Evolutionary conservation across 2,329 filamentous ascomycete genomes (phyloP).

Genomic region (Didymella lethalis): DNA sequence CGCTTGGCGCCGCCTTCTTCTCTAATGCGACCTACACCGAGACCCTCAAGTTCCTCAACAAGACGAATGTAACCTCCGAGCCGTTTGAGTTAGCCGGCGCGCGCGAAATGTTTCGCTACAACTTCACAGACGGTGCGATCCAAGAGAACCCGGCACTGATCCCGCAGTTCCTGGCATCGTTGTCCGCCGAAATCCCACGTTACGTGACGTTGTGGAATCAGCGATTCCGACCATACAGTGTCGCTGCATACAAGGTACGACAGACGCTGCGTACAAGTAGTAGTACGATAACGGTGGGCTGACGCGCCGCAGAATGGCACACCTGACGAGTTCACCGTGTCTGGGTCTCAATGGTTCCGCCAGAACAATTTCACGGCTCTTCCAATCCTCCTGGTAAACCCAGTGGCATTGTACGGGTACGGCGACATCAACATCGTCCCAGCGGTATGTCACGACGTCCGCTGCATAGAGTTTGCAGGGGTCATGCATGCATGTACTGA

Average conservation of each 20-base stretch:
- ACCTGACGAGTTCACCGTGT: conserved; percentile 46
- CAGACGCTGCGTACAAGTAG: conserved; percentile 13
- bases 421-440: conserved; percentile 50
- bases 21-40: conserved; percentile 49
- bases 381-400: conserved; percentile 46
- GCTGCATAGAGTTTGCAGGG: conserved; percentile 30
- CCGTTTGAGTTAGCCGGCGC: conserved; percentile 45
- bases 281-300: conserved; percentile 23
- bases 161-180: conserved; percentile 32
- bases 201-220: conserved; percentile 46
- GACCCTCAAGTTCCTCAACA: conserved; percentile 47
- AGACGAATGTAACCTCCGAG: conserved; percentile 43
- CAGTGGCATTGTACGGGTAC: conserved; percentile 50
- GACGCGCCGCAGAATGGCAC: conserved; percentile 46
- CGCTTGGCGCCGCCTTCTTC: conserved; percentile 51
- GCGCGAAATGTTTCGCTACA: conserved; percentile 46
- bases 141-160: conserved; percentile 33
- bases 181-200: conserved; percentile 46
- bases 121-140: conserved; percentile 43
- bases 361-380: conserved; percentile 49
- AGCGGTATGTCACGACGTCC: conserved; percentile 43
- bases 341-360: conserved; percentile 47
- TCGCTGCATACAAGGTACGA: conserved; percentile 47
- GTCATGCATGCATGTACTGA: conserved; percentile 38
- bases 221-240: conserved; percentile 44